A percentile compares a stretch with the other conserved stretches of the same genome.
These are phyloP conservation scores for Sugiyamaella xylanicola DNA, from an alignment of 1,139 yeast species.

Conservation along the genomic window DNA sequence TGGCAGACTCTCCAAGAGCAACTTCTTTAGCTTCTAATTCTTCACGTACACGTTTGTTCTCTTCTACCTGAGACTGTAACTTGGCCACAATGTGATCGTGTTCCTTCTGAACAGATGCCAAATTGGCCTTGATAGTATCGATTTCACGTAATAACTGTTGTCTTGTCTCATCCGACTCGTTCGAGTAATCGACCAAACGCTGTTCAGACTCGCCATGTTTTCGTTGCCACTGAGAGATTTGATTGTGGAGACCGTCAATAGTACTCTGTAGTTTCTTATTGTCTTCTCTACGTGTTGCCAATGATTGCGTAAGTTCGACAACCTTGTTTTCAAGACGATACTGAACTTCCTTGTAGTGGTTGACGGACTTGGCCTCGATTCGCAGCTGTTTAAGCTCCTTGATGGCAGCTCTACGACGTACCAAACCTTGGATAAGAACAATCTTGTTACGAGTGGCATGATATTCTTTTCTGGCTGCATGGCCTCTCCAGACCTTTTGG, in stretches of 20 bases:
- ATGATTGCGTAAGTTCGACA: constrained; percentile 84
- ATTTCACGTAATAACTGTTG: constrained; percentile 55
- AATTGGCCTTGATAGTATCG: constrained; percentile 51
- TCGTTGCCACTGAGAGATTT: constrained; percentile 41
- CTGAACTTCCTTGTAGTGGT: constrained; percentile 86
- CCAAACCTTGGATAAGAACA: constrained; percentile 71
- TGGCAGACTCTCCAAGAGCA: constrained; percentile 45
- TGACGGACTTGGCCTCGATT: constrained; percentile 87
- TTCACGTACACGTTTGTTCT: constrained; percentile 62
- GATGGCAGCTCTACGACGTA: constrained; percentile 76
- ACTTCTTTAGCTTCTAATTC: constrained; percentile 63
- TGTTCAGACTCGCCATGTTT: constrained; percentile 38
- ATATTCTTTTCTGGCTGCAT: constrained; percentile 52
- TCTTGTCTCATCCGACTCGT: constrained; percentile 61
- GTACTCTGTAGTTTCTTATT: constrained; percentile 71
- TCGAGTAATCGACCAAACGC: constrained; percentile 41
- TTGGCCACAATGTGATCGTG: constrained; percentile 63
- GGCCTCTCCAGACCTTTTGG: constrained; percentile 70
- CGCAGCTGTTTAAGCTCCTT: constrained; percentile 64
- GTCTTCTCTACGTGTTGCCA: constrained; percentile 76
- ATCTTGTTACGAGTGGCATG: constrained; percentile 53
- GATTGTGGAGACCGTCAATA: constrained; percentile 52
- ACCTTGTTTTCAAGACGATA: constrained; percentile 94
- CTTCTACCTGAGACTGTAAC: constrained; percentile 58
- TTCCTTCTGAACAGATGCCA: constrained; percentile 54